Percentiles rank a stretch among this genome's conserved stretches.
Conservation (phyloP, 1,284 basidiomycete species). For the Termitomyces sp. region DNA sequence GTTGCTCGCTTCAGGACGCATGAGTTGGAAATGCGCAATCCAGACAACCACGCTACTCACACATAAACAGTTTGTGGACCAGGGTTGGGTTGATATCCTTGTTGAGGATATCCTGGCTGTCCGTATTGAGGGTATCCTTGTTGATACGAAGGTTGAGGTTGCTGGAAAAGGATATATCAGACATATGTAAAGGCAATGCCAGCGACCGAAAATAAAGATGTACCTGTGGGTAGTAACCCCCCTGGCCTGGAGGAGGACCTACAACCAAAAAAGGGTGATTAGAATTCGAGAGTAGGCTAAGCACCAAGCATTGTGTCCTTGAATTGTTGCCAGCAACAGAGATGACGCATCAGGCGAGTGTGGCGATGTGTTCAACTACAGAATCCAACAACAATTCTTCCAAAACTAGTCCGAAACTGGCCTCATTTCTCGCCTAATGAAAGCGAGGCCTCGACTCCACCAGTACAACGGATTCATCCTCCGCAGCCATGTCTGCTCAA, state of each 20-base stretch:
- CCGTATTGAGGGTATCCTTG: conserved; percentile 19
- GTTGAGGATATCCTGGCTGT: conserved; percentile 37
- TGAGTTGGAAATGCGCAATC: not conserved
- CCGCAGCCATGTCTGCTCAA: not conserved
- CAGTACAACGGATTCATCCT: not conserved
- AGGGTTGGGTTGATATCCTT: conserved; percentile 63
- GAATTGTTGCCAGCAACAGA: not conserved
- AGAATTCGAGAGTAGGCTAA: not conserved
- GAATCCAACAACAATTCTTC: not conserved
- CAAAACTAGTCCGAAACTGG: not conserved
- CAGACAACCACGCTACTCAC: conserved; percentile 35
- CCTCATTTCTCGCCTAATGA: not conserved
- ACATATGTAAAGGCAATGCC: not conserved
- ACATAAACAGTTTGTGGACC: conserved; percentile 72
- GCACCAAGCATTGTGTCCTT: not conserved
- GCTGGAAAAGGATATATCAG: conserved; percentile 25
- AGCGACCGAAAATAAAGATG: not conserved
- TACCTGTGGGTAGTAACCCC: conserved; percentile 72
- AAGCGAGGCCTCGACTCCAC: not conserved
- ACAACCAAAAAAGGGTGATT: conserved; percentile 10
- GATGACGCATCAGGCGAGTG: not conserved
- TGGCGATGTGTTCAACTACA: not conserved
- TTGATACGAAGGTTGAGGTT: conserved; percentile 67
- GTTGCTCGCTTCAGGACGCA: conserved; percentile 38
- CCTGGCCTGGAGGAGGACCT: conserved; percentile 59